phyloP scores from a whole-genome alignment of 495 filamentous ascomycete species.

The Evernia prunastri region DNA sequence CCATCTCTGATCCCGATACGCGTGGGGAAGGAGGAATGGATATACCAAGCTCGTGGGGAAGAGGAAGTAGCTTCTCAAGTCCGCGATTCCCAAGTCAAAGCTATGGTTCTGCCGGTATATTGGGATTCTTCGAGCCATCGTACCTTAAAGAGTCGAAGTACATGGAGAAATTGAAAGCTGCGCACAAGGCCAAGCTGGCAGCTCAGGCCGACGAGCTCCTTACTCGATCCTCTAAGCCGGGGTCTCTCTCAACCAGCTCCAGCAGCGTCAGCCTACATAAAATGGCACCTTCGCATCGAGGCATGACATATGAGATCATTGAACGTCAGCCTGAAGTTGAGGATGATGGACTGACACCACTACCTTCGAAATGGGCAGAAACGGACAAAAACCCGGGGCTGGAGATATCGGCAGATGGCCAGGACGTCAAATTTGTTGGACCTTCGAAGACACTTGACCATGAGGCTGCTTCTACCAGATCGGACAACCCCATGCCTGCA shows the following conservation, averaged over 20 bases:
- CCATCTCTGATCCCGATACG: constrained; percentile 25
- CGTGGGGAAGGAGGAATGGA: constrained; percentile 35
- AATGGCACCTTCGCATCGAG: constrained; percentile 67
- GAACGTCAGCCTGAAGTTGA: constrained; percentile 63
- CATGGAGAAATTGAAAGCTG: constrained; percentile 64
- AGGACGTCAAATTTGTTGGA: constrained; percentile 70
- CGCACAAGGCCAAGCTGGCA: constrained; percentile 55
- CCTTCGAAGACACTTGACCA: constrained; percentile 59
- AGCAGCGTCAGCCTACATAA: constrained; percentile 59
- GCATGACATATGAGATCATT: constrained; percentile 79
- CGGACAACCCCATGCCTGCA: constrained; percentile 85
- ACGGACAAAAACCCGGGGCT: constrained; percentile 65
- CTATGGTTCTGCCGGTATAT: constrained; percentile 12
- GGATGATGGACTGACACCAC: constrained; percentile 50
- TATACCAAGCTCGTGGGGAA: constrained; percentile 38
- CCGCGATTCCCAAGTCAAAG: constrained; percentile 24
- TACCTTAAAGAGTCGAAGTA: constrained; percentile 76
- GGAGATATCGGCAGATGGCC: constrained; percentile 67
- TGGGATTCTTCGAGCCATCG: constrained; percentile 62
- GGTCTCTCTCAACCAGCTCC: constrained; percentile 55
- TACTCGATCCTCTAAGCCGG: constrained; percentile 34
- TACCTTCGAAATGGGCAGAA: constrained; percentile 80
- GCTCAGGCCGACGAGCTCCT: constrained; percentile 44
- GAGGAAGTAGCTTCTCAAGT: constrained; percentile 32
- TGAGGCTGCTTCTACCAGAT: constrained; percentile 77